Conservation (phyloP, 1,284 basidiomycete genomes). For the Rhodotorula glutinis region DNA sequence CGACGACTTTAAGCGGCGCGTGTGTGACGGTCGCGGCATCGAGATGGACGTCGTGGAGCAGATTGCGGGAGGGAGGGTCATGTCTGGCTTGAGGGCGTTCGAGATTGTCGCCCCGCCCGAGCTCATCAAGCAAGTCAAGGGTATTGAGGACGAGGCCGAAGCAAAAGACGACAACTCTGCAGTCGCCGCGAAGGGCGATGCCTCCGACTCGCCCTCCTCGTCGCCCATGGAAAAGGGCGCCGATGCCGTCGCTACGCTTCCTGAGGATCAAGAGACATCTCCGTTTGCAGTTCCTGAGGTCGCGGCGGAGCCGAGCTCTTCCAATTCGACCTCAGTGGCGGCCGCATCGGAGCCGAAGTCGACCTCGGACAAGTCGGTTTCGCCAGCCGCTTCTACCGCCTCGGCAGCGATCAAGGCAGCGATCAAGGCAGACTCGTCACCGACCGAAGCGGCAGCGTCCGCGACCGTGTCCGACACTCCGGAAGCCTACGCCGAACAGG, state of each 20-base stretch:
- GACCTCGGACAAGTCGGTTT: background rate
- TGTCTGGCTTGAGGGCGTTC: constrained; percentile 50
- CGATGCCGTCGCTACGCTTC: constrained; percentile 6
- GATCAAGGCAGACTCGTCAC: too few species aligned
- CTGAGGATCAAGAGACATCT: constrained; percentile 40
- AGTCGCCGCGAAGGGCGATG: too few species aligned
- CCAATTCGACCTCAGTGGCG: too few species aligned
- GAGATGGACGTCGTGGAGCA: constrained; percentile 47
- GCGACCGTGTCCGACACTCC: too few species aligned
- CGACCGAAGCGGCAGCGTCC: too few species aligned
- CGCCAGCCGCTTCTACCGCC: background rate
- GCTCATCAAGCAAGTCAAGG: constrained; percentile 39
- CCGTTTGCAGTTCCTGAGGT: constrained; percentile 36
- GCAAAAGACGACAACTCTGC: background rate
- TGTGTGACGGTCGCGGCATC: constrained; percentile 49
- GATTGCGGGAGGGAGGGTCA: constrained; percentile 51
- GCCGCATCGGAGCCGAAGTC: too few species aligned
- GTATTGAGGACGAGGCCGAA: constrained; percentile 24
- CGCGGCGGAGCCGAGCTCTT: too few species aligned
- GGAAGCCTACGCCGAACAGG: too few species aligned
- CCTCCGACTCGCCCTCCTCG: too few species aligned
- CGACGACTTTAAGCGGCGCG: constrained; percentile 44
- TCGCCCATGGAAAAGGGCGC: too few species aligned
- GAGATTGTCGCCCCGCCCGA: constrained; percentile 42
- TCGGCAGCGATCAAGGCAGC: too few species aligned